These are phyloP conservation scores for Plenodomus biglobosus DNA, from an alignment of 2,329 filamentous ascomycete species.

Conservation along the genomic window DNA sequence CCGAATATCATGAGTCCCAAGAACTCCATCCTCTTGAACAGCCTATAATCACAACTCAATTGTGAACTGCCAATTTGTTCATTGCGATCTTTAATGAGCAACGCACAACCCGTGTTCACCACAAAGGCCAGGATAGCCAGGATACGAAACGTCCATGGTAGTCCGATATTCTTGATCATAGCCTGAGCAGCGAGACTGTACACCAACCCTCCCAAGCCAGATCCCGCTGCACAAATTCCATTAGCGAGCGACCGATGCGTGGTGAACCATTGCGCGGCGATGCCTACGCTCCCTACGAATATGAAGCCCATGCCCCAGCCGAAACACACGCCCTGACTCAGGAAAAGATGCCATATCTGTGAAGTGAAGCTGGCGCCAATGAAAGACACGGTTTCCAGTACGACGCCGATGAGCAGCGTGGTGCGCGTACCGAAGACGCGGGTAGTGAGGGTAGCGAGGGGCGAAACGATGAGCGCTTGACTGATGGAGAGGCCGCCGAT, in stretches of 20 bases:
- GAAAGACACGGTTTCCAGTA: constrained; percentile 65
- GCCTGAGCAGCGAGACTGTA: constrained; percentile 69
- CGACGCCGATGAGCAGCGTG: constrained; percentile 65
- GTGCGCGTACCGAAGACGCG: constrained; percentile 64
- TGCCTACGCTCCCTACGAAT: constrained; percentile 68
- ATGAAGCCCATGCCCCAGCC: constrained; percentile 77
- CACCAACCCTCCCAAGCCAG: constrained; percentile 71
- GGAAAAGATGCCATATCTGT: constrained; percentile 73
- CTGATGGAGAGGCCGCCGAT: constrained; percentile 72
- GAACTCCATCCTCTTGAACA: constrained; percentile 66
- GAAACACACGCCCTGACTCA: constrained; percentile 74
- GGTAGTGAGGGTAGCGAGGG: constrained; percentile 64
- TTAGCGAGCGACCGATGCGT: constrained; percentile 69
- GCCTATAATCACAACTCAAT: constrained; percentile 61
- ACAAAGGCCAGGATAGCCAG: constrained; percentile 64
- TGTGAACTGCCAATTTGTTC: constrained; percentile 66
- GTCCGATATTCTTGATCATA: constrained; percentile 65
- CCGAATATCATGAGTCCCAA: constrained; percentile 67
- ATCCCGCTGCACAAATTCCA: constrained; percentile 67
- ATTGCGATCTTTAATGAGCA: constrained; percentile 71
- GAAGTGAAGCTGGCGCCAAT: constrained; percentile 70
- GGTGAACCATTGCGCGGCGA: constrained; percentile 74
- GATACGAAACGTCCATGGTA: constrained; percentile 68
- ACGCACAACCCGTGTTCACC: constrained; percentile 64
- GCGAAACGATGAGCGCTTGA: constrained; percentile 67